phyloP scores from a whole-genome alignment of 495 filamentous ascomycete genomes.

The Xylaria flabelliformis region DNA sequence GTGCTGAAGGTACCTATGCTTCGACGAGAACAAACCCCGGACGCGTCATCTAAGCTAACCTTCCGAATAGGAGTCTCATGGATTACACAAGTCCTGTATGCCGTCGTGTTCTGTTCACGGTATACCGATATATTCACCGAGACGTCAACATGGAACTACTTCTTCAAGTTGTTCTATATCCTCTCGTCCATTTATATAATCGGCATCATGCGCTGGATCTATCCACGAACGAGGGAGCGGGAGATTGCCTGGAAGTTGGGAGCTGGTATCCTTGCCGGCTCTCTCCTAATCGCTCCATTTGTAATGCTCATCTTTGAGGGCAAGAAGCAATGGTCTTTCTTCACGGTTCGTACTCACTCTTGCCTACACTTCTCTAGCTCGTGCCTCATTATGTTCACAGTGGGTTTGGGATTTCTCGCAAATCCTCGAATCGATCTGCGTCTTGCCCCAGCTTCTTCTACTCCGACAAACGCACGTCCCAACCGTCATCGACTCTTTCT shows the following conservation, averaged over 20 bases:
- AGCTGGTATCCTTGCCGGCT: constrained; percentile 64
- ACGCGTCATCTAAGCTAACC: constrained; percentile 31
- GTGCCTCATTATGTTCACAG: constrained; percentile 50
- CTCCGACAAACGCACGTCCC: constrained; percentile 93
- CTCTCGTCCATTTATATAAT: constrained; percentile 85
- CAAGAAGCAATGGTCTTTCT: constrained; percentile 52
- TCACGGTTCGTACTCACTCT: constrained; percentile 56
- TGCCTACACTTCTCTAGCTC: background rate
- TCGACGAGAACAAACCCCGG: background rate
- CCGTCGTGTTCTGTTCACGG: constrained; percentile 80
- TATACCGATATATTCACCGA: constrained; percentile 81
- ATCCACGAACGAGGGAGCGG: constrained; percentile 83
- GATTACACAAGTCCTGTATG: constrained; percentile 90
- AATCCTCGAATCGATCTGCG: constrained; percentile 86
- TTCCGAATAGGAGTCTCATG: constrained; percentile 78
- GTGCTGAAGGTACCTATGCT: constrained; percentile 74
- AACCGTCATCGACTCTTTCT: constrained; percentile 94
- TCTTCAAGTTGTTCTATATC: constrained; percentile 89
- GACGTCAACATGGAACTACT: constrained; percentile 65
- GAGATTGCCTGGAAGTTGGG: constrained; percentile 92
- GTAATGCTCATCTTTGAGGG: constrained; percentile 66
- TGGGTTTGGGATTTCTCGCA: constrained; percentile 84
- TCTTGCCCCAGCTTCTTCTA: constrained; percentile 89
- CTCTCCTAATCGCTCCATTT: constrained; percentile 67
- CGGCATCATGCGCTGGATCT: constrained; percentile 83